Conservation (phyloP, 2,329 filamentous ascomycete genomes). For the Ophiostoma triangulosporum region DNA sequence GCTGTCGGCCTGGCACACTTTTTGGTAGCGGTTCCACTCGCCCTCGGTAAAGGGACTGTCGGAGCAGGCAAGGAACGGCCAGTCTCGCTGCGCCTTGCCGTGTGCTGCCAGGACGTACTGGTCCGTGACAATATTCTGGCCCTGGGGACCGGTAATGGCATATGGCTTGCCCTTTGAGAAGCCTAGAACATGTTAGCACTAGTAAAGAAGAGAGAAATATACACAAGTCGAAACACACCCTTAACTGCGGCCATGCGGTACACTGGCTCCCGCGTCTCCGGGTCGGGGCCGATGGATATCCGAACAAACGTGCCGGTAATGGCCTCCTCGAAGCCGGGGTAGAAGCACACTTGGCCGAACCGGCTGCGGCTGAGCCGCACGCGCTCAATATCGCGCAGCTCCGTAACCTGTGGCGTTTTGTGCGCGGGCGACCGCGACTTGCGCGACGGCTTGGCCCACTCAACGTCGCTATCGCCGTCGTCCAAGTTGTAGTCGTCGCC, state of each 20-base stretch:
- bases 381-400: conserved; percentile 70
- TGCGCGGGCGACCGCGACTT: conserved; percentile 38
- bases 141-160: conserved; percentile 59
- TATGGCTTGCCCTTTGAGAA: conserved; percentile 73
- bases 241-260: conserved; percentile 88
- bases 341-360: conserved; percentile 86
- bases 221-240: conserved; percentile 35
- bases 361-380: conserved; percentile 72
- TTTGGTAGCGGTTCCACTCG: conserved; percentile 72
- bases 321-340: conserved; percentile 72
- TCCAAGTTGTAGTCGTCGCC: conserved; percentile 43
- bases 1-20: conserved; percentile 58
- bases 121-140: conserved; percentile 68
- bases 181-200: too few relatives aligned
- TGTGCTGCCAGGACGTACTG: conserved; percentile 73
- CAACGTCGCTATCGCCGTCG: conserved; percentile 59
- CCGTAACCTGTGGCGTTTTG: conserved; percentile 55
- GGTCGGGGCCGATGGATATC: conserved; percentile 68
- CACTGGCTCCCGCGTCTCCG: conserved; percentile 55
- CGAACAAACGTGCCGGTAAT: conserved; percentile 77
- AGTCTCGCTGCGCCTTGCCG: conserved; percentile 71
- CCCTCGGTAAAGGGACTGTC: conserved; percentile 52
- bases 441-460: conserved; percentile 47
- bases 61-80: conserved; percentile 83
- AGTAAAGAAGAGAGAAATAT: not conserved